Evolutionary conservation across 148 eudicot species (phyloP).

Genomic region (Rhododendron molle): DNA sequence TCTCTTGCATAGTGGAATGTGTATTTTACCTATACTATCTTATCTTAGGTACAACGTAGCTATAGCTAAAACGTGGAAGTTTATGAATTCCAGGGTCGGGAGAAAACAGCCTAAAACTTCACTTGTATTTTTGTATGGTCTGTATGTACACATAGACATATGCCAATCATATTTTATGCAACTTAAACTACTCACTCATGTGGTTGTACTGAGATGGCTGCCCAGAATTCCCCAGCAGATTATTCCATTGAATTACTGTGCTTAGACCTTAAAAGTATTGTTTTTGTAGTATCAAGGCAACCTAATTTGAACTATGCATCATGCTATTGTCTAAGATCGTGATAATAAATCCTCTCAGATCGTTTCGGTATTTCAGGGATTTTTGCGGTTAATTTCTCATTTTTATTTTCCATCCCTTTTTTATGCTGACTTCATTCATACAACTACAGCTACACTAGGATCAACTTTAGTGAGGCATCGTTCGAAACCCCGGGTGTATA

Average conservation of each 20-base stretch:
- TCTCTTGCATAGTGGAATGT: neutral
- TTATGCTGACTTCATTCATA: neutral
- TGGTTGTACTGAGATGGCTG: neutral
- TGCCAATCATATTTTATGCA: neutral
- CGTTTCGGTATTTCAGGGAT: neutral
- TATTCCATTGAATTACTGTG: neutral
- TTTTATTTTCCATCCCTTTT: neutral
- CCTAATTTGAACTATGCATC: neutral
- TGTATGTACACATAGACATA: neutral
- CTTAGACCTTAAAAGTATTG: neutral
- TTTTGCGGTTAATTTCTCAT: neutral
- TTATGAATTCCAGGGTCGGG: neutral
- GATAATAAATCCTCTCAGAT: neutral
- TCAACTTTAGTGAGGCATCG: slow-evolving; percentile 58
- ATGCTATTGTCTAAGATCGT: neutral
- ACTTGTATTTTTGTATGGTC: neutral
- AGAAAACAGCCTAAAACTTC: neutral
- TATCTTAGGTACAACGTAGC: neutral
- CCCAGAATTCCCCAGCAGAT: neutral
- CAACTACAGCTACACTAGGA: slow-evolving; percentile 57
- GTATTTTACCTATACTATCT: neutral
- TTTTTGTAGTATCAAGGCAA: neutral
- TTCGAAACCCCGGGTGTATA: slow-evolving; percentile 62
- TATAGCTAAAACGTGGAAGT: neutral
- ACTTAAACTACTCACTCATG: neutral